phyloP scores from a whole-genome alignment of 1,284 basidiomycete genomes.

The Boletus semigastroideus region DNA sequence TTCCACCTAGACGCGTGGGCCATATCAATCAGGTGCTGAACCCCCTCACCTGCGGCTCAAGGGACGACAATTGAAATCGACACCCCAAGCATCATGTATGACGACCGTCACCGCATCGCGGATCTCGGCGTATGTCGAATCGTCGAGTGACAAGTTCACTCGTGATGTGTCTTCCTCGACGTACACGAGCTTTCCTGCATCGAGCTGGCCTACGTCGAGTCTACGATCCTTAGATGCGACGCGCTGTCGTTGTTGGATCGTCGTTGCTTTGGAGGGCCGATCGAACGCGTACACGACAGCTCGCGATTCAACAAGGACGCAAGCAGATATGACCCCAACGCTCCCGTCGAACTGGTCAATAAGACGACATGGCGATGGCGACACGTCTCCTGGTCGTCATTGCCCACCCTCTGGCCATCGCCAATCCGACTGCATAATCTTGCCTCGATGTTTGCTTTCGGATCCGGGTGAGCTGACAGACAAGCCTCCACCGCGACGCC shows the following conservation, averaged over 20 bases:
- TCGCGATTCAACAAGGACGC: conserved; percentile 17
- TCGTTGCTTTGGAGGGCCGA: conserved; percentile 17
- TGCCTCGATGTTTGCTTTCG: too few species aligned
- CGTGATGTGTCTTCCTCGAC: conserved; percentile 29
- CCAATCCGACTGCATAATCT: too few species aligned
- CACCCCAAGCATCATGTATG: conserved; percentile 8
- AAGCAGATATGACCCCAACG: conserved; percentile 31
- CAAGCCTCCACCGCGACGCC: not conserved
- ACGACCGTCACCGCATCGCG: conserved; percentile 11
- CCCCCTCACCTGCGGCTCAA: conserved; percentile 1
- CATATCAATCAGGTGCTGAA: too few species aligned
- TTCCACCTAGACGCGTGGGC: too few species aligned
- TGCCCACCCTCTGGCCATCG: too few species aligned
- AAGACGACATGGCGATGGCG: conserved; percentile 16
- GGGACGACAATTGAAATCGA: conserved; percentile 11
- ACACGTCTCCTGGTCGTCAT: too few species aligned
- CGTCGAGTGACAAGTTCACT: conserved; percentile 27
- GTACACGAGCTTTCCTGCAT: conserved; percentile 30
- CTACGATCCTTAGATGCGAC: conserved; percentile 31
- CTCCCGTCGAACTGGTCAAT: conserved; percentile 33
- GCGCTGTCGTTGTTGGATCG: conserved; percentile 25
- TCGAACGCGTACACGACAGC: conserved; percentile 33
- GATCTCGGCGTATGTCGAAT: conserved; percentile 22
- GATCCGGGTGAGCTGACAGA: not conserved
- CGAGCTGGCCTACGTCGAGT: conserved; percentile 29